Conservation (phyloP, 1,284 basidiomycete genomes). For the Malassezia restricta region DNA sequence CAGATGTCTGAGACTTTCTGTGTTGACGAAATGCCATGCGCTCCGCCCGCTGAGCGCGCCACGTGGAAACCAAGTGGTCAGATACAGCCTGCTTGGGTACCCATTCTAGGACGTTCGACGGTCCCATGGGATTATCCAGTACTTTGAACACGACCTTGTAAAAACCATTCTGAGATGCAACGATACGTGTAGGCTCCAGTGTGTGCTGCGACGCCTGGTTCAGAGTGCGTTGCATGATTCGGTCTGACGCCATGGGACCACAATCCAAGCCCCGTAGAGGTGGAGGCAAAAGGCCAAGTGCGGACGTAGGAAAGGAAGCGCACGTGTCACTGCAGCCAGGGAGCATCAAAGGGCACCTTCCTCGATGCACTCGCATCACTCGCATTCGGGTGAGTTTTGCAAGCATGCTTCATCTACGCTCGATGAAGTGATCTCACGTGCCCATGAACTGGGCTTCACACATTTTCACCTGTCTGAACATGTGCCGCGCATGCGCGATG, state of each 20-base stretch:
- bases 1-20: no score
- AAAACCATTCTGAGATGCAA: constrained; percentile 14
- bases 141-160: constrained; percentile 12
- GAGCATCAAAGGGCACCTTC: no score
- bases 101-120: constrained; percentile 6
- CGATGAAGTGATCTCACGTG: constrained; percentile 65
- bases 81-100: constrained; percentile 9
- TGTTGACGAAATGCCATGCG: not conserved
- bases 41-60: constrained; percentile 5
- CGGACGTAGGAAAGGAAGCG: no score
- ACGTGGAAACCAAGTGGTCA: not conserved
- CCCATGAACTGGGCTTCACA: constrained; percentile 64
- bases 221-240: no score
- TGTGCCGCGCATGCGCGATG: constrained; percentile 65
- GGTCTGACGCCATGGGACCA: no score
- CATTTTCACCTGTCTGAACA: constrained; percentile 88
- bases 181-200: constrained; percentile 6
- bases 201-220: no score
- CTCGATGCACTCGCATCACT: constrained; percentile 57
- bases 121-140: not conserved
- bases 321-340: no score
- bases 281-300: no score
- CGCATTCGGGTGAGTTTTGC: constrained; percentile 93
- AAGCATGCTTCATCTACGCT: constrained; percentile 69
- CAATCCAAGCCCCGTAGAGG: no score